A percentile compares a stretch with the other conserved stretches of the same genome.
These are phyloP conservation scores for Zygosaccharomyces rouxii DNA, from an alignment of 805 yeast genomes.

Conservation along the genomic window DNA sequence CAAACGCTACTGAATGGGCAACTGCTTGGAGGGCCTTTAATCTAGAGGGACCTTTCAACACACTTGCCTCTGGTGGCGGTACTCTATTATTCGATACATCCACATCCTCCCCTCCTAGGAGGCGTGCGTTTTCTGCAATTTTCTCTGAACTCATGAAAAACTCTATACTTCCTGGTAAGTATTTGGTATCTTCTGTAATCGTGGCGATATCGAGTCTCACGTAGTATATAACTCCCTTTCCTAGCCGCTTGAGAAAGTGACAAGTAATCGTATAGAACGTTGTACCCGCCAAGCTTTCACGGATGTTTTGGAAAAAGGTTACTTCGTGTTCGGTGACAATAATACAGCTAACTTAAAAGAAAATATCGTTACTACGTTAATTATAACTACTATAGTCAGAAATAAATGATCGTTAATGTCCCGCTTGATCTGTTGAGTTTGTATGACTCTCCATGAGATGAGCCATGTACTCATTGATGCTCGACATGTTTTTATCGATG, in stretches of 20 bases:
- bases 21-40: constrained; percentile 20
- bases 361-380: background rate
- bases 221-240: background rate
- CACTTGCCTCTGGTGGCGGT: constrained; percentile 24
- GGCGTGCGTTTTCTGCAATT: constrained; percentile 12
- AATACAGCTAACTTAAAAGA: background rate
- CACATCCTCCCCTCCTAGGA: constrained; percentile 6
- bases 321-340: background rate
- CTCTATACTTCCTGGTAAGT: background rate
- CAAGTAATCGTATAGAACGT: background rate
- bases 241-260: background rate
- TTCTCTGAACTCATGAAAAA: constrained; percentile 1
- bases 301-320: background rate
- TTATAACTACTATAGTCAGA: background rate
- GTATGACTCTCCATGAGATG: constrained; percentile 24
- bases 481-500: constrained; percentile 15
- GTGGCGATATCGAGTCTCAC: background rate
- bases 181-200: background rate
- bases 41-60: constrained; percentile 16
- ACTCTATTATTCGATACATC: constrained; percentile 7
- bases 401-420: background rate
- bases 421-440: constrained; percentile 10
- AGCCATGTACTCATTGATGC: constrained; percentile 26
- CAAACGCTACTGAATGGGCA: constrained; percentile 15
- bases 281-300: constrained; percentile 5